phyloP scores from a whole-genome alignment of 2,329 filamentous ascomycete species.

The Cadophora sp. region DNA sequence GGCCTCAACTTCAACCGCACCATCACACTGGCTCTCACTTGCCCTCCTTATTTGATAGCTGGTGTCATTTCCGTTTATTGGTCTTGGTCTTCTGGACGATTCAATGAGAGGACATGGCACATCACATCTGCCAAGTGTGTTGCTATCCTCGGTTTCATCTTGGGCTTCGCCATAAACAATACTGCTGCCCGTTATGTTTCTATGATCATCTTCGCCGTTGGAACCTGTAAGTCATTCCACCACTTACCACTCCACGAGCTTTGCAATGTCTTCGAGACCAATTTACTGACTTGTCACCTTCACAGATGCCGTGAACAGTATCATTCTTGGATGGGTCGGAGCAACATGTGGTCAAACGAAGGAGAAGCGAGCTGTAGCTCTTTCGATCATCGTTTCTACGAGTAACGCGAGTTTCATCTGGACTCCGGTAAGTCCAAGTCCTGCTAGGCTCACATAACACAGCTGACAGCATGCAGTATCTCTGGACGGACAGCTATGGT shows the following conservation, averaged over 20 bases:
- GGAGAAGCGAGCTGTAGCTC: constrained; percentile 47
- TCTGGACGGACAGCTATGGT: constrained; percentile 45
- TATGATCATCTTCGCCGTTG: constrained; percentile 30
- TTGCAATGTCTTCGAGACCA: neutral
- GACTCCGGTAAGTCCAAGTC: constrained; percentile 38
- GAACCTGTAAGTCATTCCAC: constrained; percentile 14
- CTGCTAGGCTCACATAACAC: no score
- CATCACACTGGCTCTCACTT: constrained; percentile 33
- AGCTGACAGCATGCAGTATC: constrained; percentile 35
- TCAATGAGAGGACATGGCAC: constrained; percentile 33
- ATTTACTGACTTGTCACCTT: neutral
- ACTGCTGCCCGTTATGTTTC: constrained; percentile 27
- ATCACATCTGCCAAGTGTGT: constrained; percentile 27
- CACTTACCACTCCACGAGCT: neutral
- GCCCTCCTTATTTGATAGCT: constrained; percentile 28
- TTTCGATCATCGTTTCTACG: constrained; percentile 47
- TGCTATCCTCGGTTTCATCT: constrained; percentile 29
- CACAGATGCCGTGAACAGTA: constrained; percentile 27
- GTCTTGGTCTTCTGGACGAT: constrained; percentile 24
- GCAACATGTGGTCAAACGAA: constrained; percentile 47
- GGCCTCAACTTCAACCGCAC: constrained; percentile 40
- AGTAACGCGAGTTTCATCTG: constrained; percentile 48
- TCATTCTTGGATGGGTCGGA: constrained; percentile 33
- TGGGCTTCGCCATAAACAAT: constrained; percentile 21
- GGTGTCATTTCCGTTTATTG: constrained; percentile 17